These are phyloP conservation scores for Ormosia semicastrata DNA, from an alignment of 306 rosid species.

Conservation along the genomic window DNA sequence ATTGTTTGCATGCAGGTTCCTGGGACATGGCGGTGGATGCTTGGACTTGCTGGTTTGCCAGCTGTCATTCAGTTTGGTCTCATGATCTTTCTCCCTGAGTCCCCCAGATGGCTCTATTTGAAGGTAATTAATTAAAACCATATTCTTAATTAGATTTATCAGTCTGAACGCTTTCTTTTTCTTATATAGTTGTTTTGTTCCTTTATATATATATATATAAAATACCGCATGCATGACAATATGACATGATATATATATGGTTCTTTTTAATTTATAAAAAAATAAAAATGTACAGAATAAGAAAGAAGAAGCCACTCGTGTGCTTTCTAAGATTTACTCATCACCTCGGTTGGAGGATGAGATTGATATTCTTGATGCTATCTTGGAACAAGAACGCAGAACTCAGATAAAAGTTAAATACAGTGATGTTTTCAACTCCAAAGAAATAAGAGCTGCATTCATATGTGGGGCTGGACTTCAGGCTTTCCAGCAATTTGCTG, in stretches of 20 bases:
- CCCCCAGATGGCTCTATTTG: conserved; percentile 81
- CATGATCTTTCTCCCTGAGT: conserved; percentile 71
- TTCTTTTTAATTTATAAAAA: too few species aligned
- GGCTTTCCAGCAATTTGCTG: conserved; percentile 76
- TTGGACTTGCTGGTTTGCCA: conserved; percentile 64
- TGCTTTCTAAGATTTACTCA: conserved; percentile 62
- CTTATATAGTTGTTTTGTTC: not conserved
- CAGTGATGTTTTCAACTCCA: conserved; percentile 48
- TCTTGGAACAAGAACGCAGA: conserved; percentile 41
- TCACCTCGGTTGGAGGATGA: conserved; percentile 60
- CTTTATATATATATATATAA: not conserved
- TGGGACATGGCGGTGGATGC: conserved; percentile 92
- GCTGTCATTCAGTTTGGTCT: conserved; percentile 60
- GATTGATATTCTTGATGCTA: conserved; percentile 45
- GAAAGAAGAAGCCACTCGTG: conserved; percentile 48
- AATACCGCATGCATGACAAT: too few species aligned
- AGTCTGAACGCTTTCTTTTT: too few species aligned
- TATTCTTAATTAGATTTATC: too few species aligned
- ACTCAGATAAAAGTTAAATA: conserved; percentile 40
- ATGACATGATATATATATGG: too few species aligned
- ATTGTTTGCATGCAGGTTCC: conserved; percentile 43
- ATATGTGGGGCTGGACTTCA: conserved; percentile 79
- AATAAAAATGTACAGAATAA: conserved; percentile 37
- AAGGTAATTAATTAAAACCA: conserved; percentile 23
- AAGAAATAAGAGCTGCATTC: conserved; percentile 75